Base-by-base conservation (phyloP, 2,329 filamentous ascomycete species). In the Penicillium sumatraense region DNA sequence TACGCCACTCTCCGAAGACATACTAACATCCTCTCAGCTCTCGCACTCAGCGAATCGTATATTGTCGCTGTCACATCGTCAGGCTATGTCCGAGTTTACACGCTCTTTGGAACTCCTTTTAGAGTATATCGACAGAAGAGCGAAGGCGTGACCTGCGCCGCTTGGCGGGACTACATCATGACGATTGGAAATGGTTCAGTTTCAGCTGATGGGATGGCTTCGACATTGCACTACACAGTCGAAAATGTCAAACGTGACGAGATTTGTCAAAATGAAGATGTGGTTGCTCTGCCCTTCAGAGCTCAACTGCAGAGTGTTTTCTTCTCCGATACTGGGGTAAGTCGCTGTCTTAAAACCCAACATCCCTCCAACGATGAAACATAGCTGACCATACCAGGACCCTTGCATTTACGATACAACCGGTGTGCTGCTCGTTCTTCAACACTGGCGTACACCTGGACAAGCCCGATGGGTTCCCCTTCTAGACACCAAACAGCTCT, bases 331-430 rank as follows among this genome's bases (percentile, higher is more conserved):
- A 85, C 84, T 56, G 95, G 95, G n/a, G 89, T 91, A 80, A 76
- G 87, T 69, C 9, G 6, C 27, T 38, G 10, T 4, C 18, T 21
- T n/a, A n/a, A n/a, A n/a, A 11, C 21, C 11, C 20, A 7, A 24
- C 18, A 5, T 24, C 38, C 2, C 5, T 16, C 7, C 13, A 18
- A 20, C 13, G 26, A n/a, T 26, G n/a, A 4, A 44, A 31, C 10
- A 6, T 14, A 44, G 29, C 58, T 62, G 35, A 62, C 52, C 13
- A 54, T 20, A 57, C 9, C 56, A 91, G 88, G 93, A 99, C 67
- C 95, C 95, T 6, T 97, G 91, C 72, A 93, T 98, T 55, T 99
- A 98, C 74, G 95, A 98, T 73, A 91, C 90, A 5, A 91, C 90
- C 2, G 95, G 96, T 36, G 91, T 93, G 0, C 81, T 99, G 1